Conservation (phyloP, 768 basidiomycete species). For the Tylopilus subfusipes region DNA sequence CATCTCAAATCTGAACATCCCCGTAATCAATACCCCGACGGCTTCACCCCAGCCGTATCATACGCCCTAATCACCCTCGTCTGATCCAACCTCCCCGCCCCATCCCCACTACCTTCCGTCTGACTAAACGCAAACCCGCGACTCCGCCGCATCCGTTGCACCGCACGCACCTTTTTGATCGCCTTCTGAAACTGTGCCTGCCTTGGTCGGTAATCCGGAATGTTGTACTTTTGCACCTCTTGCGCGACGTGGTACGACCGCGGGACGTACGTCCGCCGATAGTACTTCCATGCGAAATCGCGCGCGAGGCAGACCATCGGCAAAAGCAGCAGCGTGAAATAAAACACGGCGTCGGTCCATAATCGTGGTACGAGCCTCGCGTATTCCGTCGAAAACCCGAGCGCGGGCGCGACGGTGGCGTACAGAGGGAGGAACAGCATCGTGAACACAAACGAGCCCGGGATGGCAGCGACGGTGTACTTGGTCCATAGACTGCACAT, state of each 20-base stretch:
- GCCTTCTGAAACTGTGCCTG: slow-evolving; percentile 99
- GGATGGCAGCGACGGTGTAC: slow-evolving; percentile 97
- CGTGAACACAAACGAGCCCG: slow-evolving; percentile 95
- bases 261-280: slow-evolving; percentile 85
- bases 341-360: slow-evolving; percentile 87
- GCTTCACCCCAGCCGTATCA: slow-evolving; percentile 76
- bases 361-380: slow-evolving; percentile 83
- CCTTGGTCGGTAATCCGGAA: slow-evolving; percentile 92
- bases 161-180: slow-evolving; percentile 99
- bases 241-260: slow-evolving; percentile 97
- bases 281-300: slow-evolving; percentile 98
- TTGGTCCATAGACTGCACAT: slow-evolving; percentile 91
- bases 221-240: slow-evolving; percentile 98
- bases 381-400: slow-evolving; percentile 91
- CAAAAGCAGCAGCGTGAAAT: slow-evolving; percentile 79
- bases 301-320: slow-evolving; percentile 82
- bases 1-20: too few relatives aligned
- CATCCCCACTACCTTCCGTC: slow-evolving; percentile 65
- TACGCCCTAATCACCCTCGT: slow-evolving; percentile 80
- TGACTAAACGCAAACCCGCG: slow-evolving; percentile 98
- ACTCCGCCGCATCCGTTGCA: slow-evolving; percentile 93
- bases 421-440: slow-evolving; percentile 94
- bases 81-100: slow-evolving; percentile 67
- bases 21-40: slow-evolving; percentile 77
- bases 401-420: slow-evolving; percentile 76